Base-by-base conservation (phyloP, 176 grass and related monocot genomes). In the Olyra latifolia region DNA sequence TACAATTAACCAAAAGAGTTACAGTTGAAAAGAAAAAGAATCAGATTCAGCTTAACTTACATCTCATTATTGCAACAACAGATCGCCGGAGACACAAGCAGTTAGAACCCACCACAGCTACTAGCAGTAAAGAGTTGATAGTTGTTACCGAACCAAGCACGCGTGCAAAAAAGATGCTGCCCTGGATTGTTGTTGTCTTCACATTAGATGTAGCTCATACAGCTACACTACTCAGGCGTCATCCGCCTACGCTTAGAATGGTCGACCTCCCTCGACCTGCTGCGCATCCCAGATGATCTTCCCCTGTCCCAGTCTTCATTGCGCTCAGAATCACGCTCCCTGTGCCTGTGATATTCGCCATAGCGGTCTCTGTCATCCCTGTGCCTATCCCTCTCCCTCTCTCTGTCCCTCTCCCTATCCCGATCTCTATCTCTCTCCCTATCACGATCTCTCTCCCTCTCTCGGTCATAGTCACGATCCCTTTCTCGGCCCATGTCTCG, bases 301-400 rank as follows among this genome's bases (percentile, higher is more conserved):
- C 91, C 94, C 78, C 89, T 90, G 66, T 91, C 82, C 87, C 80
- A 86, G 58, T 94, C 91, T 43, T 88, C 89, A 25, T 82, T 88
- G 16, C 87, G 89, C 50, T 88, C 91, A 14, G 84, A 82, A 63
- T 92, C 87, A n/a, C 82, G 83, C 7, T 88, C 91, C 46, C 87
- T 89, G 71, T 94, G 84, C 70, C 75, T 88, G 62, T 92, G 85
- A 66, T 88, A 71, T 59, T 88, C 80, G 0, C 58, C 67, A 88
- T 88, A 28, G n/a, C 80, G 87, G 16, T 94, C 94, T 85, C 87
- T 97, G 39, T 94, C 91, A 85, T 97, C 94, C 72, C 80, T 74
- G 62, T 94, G 82, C 77, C 91, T 87, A 25, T 94, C 91, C 63
- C 88, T 91, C 11, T 93, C 91, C 50, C 79, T 73, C 2, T 86